Evolutionary conservation across 225 moss, liverwort and hornwort species (phyloP).

Genomic region (Rhytidiadelphus loreus): DNA sequence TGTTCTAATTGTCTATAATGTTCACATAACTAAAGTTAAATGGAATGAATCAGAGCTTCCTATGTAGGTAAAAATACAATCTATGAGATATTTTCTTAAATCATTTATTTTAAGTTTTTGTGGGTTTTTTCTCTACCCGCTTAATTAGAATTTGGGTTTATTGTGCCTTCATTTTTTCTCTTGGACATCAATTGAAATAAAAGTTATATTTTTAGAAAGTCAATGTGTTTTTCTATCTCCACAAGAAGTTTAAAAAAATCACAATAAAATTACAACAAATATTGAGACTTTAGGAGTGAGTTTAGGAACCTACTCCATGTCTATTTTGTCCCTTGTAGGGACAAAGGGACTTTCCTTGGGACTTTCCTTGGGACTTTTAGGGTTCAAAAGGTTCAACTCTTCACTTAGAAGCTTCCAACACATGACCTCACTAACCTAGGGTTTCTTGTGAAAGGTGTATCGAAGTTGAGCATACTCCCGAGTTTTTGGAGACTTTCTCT

Average conservation of each 20-base stretch:
- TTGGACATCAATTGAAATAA: accelerated
- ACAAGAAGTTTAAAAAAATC: background rate
- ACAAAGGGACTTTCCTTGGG: too few relatives aligned
- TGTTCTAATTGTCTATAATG: accelerated
- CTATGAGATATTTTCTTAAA: too few relatives aligned
- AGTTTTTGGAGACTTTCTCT: background rate
- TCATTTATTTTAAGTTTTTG: background rate
- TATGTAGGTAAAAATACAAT: too few relatives aligned
- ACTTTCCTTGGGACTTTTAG: background rate
- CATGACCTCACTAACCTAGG: accelerated
- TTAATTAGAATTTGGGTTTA: background rate
- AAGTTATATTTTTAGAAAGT: accelerated
- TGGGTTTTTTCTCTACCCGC: accelerated
- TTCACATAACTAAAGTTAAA: too few relatives aligned
- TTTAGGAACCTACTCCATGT: too few relatives aligned
- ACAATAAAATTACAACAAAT: background rate
- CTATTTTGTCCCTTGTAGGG: too few relatives aligned
- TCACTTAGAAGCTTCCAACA: accelerated
- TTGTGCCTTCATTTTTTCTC: background rate
- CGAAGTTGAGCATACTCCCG: accelerated
- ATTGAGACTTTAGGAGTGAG: background rate
- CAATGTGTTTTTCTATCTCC: too few relatives aligned
- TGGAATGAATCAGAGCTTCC: too few relatives aligned
- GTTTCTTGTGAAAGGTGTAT: background rate
- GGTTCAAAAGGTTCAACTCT: background rate